phyloP scores from a whole-genome alignment of 345 rosid genomes.

The Clausena lansium region DNA sequence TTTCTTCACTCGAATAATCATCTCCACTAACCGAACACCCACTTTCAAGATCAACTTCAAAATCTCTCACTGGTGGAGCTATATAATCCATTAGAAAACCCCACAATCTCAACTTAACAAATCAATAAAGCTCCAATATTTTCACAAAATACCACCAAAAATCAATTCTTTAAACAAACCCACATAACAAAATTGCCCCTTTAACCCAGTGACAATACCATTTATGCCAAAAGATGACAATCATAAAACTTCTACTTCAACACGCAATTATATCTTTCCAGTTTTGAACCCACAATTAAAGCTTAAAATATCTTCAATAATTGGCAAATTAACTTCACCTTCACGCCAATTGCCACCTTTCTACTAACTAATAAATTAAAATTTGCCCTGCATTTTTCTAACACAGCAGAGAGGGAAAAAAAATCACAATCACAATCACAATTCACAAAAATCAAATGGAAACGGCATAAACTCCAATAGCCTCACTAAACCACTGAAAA shows the following conservation, averaged over 20 bases:
- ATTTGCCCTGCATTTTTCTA: constrained; percentile 8
- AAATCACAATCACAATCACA: neutral
- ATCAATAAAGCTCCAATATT: constrained; percentile 4
- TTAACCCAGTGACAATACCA: constrained; percentile 8
- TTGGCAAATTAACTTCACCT: constrained; percentile 5
- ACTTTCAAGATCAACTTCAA: constrained; percentile 70
- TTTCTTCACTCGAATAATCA: constrained; percentile 30
- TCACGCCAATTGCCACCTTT: constrained; percentile 3
- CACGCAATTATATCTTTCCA: constrained; percentile 19
- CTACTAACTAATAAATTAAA: neutral
- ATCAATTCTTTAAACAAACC: constrained; percentile 12
- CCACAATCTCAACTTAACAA: constrained; percentile 17
- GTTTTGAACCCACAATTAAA: constrained; percentile 16
- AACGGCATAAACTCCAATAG: neutral
- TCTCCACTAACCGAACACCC: constrained; percentile 40
- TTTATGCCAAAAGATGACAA: constrained; percentile 23
- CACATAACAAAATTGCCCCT: constrained; percentile 15
- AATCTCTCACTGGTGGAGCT: constrained; percentile 32
- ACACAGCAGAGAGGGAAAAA: neutral
- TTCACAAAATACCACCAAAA: neutral
- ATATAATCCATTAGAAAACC: constrained; percentile 33
- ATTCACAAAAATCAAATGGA: neutral
- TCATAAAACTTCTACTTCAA: constrained; percentile 25
- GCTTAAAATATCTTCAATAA: constrained; percentile 15
- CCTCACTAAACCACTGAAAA: neutral